phyloP scores from a whole-genome alignment of 2,329 filamentous ascomycete genomes.

The Penicillium fuscoglaucum region DNA sequence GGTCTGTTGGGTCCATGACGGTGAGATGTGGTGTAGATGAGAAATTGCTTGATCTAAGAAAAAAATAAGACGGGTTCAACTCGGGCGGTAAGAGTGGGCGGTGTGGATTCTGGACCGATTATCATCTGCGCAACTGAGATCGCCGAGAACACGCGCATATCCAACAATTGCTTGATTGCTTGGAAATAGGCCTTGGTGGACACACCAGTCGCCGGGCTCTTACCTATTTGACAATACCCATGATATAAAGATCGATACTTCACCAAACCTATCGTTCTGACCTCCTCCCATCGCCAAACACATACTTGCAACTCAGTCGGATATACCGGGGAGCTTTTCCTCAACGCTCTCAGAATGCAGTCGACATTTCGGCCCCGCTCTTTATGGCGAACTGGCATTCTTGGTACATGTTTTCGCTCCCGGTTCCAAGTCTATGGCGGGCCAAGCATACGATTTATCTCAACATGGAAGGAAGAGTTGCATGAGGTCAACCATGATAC shows the following conservation, averaged over 20 bases:
- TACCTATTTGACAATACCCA: background rate
- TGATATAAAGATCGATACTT: background rate
- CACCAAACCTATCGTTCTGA: background rate
- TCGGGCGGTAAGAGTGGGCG: conserved; percentile 23
- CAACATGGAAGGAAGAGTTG: conserved; percentile 33
- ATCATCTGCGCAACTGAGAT: conserved; percentile 15
- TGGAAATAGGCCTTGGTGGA: background rate
- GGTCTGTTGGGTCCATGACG: conserved; percentile 57
- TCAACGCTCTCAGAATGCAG: conserved; percentile 37
- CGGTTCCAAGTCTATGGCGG: conserved; percentile 1
- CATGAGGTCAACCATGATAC: conserved; percentile 24
- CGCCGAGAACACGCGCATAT: background rate
- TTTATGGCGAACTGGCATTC: conserved; percentile 32
- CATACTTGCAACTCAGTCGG: background rate
- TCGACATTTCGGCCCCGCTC: conserved; percentile 36
- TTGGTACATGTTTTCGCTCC: conserved; percentile 18
- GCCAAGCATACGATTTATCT: conserved; percentile 18
- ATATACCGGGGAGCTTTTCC: conserved; percentile 16
- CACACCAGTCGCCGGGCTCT: background rate
- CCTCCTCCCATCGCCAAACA: background rate
- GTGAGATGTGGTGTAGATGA: conserved; percentile 12
- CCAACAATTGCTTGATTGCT: conserved; percentile 2
- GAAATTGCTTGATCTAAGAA: conserved; percentile 16
- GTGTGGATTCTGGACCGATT: conserved; percentile 16
- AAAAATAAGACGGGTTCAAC: conserved; percentile 24